Conservation (phyloP, 2,329 filamentous ascomycete genomes). For the Fusarium sp. region DNA sequence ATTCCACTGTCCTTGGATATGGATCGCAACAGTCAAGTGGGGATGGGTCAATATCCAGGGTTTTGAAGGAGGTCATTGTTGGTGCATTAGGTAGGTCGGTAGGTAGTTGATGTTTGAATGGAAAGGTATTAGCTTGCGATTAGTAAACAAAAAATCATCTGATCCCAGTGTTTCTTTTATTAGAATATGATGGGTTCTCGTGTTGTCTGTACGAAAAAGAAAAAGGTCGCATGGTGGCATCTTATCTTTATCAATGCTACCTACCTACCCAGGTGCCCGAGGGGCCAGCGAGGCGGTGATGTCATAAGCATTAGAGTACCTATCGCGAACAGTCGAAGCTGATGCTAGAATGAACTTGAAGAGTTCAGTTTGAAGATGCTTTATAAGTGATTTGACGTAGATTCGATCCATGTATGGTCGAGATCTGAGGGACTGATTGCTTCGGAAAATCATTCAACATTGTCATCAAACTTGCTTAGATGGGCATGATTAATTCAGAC, state of each 20-base stretch:
- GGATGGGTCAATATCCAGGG: not conserved
- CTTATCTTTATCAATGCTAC: not conserved
- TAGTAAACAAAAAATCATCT: not conserved
- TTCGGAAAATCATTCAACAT: not conserved
- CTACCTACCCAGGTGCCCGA: not conserved
- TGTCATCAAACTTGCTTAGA: constrained; percentile 17
- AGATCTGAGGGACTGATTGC: constrained; percentile 5
- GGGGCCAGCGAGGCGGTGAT: not conserved
- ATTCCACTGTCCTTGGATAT: not conserved
- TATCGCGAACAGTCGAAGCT: not conserved
- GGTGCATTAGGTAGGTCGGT: not conserved
- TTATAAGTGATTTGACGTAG: constrained; percentile 23
- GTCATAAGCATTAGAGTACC: not conserved
- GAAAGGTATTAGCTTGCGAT: not conserved
- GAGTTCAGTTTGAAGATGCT: constrained; percentile 4
- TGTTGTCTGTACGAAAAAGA: constrained; percentile 16
- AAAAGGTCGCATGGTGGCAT: not conserved
- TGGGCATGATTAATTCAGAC: constrained; percentile 27
- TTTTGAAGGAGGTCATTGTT: not conserved
- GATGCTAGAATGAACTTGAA: constrained; percentile 1
- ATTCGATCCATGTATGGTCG: not conserved
- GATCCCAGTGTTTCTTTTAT: constrained; percentile 4
- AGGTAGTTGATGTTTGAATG: not conserved
- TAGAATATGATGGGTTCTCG: constrained; percentile 10
- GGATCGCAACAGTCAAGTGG: not conserved